A percentile compares a stretch with the other conserved stretches of the same genome.
Evolutionary conservation across 768 basidiomycete species (phyloP).

Genomic region (Tylopilus felleus): DNA sequence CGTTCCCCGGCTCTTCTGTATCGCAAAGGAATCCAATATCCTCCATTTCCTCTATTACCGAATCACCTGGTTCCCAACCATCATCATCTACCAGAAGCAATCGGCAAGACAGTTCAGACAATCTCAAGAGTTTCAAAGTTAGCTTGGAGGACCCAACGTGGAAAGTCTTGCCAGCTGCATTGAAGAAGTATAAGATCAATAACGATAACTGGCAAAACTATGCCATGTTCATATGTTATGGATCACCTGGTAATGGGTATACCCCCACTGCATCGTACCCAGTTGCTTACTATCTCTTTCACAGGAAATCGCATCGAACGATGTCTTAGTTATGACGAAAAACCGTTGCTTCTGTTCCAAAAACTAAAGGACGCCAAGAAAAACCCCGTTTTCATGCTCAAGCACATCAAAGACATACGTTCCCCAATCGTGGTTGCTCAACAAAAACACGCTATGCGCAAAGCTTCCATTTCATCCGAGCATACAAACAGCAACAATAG

Average conservation of each 20-base stretch:
- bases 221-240: conserved; percentile 99
- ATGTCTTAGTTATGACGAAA: conserved; percentile 96
- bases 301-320: conserved; percentile 80
- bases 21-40: conserved; percentile 29
- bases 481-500: conserved; percentile 15
- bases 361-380: conserved; percentile 96
- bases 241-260: conserved; percentile 64
- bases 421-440: conserved; percentile 96
- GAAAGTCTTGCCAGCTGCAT: conserved; percentile 95
- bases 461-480: conserved; percentile 50
- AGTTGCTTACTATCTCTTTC: not conserved
- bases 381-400: conserved; percentile 98
- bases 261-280: not conserved
- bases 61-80: conserved; percentile 30
- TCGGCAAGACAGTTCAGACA: conserved; percentile 66
- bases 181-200: conserved; percentile 99
- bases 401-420: conserved; percentile 90
- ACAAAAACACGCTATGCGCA: conserved; percentile 90
- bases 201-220: conserved; percentile 99
- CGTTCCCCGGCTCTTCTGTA: conserved; percentile 23
- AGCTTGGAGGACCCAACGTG: conserved; percentile 97
- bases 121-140: conserved; percentile 94
- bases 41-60: conserved; percentile 28
- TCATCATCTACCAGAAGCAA: conserved; percentile 35
- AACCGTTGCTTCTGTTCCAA: conserved; percentile 94